Evolutionary conservation across 2,329 filamentous ascomycete species (phyloP).

Genomic region (Nigrograna mackinnonii): DNA sequence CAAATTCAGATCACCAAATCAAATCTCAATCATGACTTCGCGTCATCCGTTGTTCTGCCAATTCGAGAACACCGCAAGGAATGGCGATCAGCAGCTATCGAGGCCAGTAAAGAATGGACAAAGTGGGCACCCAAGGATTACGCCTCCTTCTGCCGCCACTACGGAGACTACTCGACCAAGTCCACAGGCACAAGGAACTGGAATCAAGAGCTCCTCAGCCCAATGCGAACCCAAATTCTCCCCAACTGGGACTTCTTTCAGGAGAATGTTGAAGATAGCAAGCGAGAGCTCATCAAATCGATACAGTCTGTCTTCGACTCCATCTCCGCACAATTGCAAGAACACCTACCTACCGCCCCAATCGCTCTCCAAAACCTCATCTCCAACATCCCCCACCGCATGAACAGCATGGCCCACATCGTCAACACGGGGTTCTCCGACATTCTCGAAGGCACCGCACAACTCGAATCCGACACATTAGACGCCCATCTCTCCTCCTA

Average conservation of each 20-base stretch:
- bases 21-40: slow-evolving; percentile 12
- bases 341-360: slow-evolving; percentile 1
- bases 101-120: slow-evolving; percentile 15
- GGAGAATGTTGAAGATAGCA: slow-evolving; percentile 6
- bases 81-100: slow-evolving; percentile 10
- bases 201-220: slow-evolving; percentile 13
- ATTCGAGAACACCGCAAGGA: slow-evolving; percentile 14
- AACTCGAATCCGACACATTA: slow-evolving; percentile 11
- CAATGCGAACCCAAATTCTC: slow-evolving; percentile 12
- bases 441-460: slow-evolving; percentile 9
- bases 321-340: slow-evolving; percentile 4
- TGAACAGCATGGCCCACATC: slow-evolving; percentile 5
- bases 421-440: slow-evolving; percentile 8
- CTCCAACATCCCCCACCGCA: slow-evolving; percentile 2
- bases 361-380: slow-evolving; percentile 7
- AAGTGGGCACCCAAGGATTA: slow-evolving; percentile 12
- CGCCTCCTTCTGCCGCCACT: slow-evolving; percentile 11
- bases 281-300: slow-evolving; percentile 7
- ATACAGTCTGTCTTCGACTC: slow-evolving; percentile 8
- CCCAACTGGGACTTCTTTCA: slow-evolving; percentile 14
- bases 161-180: slow-evolving; percentile 5
- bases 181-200: slow-evolving; percentile 8
- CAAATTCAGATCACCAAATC: slow-evolving; percentile 8
- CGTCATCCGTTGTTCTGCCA: slow-evolving; percentile 9
- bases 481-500: slow-evolving; percentile 12